A percentile compares a stretch with the other conserved stretches of the same genome.
These are phyloP conservation scores for Carex kokanica DNA, from an alignment of 176 grass and related monocot genomes.

Conservation along the genomic window DNA sequence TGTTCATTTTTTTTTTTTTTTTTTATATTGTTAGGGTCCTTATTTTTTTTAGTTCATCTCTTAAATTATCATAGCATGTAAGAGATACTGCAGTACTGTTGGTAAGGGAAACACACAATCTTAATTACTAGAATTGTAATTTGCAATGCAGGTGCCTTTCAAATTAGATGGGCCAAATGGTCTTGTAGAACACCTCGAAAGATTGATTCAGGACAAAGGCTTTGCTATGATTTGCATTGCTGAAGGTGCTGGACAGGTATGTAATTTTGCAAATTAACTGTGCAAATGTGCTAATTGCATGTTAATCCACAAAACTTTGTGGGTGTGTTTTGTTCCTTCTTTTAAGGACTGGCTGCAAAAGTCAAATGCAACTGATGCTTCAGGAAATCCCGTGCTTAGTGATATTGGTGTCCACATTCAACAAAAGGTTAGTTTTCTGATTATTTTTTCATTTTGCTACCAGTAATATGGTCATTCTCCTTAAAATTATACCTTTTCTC, in stretches of 20 bases:
- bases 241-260: constrained; percentile 96
- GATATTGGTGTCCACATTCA: constrained; percentile 95
- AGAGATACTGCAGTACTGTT: background rate
- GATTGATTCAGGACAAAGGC: constrained; percentile 72
- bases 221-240: constrained; percentile 83
- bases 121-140: constrained; percentile 9
- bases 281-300: constrained; percentile 15
- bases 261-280: background rate
- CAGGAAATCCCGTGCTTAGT: constrained; percentile 79
- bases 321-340: constrained; percentile 29
- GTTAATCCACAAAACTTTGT: constrained; percentile 5
- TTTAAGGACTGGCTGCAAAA: constrained; percentile 82
- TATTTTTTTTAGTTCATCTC: background rate
- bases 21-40: background rate
- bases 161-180: constrained; percentile 78
- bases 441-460: background rate
- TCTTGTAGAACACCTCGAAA: constrained; percentile 67
- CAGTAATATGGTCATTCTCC: background rate
- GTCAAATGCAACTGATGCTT: constrained; percentile 84
- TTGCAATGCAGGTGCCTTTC: constrained; percentile 58
- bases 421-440: constrained; percentile 52
- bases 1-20: background rate
- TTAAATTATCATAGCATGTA: constrained; percentile 20
- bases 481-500: background rate
- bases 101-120: background rate